Evolutionary conservation across 2,329 filamentous ascomycete genomes (phyloP).

Genomic region (Exophiala alcalophila): DNA sequence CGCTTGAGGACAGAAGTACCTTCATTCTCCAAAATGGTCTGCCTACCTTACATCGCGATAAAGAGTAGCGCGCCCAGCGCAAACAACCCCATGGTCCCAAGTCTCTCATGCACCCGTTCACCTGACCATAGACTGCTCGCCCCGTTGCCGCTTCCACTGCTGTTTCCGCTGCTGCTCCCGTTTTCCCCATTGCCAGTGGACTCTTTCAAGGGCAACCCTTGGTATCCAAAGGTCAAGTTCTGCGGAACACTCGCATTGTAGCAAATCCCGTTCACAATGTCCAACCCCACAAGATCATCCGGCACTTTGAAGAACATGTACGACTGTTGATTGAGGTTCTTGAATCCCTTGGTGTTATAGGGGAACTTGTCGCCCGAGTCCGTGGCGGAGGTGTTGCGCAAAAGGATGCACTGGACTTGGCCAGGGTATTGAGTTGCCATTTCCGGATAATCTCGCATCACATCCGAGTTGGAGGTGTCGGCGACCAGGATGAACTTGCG

Average conservation of each 20-base stretch:
- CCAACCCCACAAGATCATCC: constrained; percentile 64
- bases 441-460: constrained; percentile 62
- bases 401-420: constrained; percentile 73
- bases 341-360: constrained; percentile 70
- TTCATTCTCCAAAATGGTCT: too few relatives aligned
- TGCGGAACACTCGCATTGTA: constrained; percentile 63
- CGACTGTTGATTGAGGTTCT: constrained; percentile 60
- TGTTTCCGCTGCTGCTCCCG: constrained; percentile 1
- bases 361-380: constrained; percentile 67
- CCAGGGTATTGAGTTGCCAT: constrained; percentile 64
- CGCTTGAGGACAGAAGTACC: too few relatives aligned
- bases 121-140: constrained; percentile 4
- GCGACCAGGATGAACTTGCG: constrained; percentile 73
- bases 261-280: constrained; percentile 67
- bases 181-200: constrained; percentile 13
- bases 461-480: constrained; percentile 72
- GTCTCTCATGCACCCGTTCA: neutral
- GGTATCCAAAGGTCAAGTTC: constrained; percentile 68
- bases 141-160: constrained; percentile 8
- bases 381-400: constrained; percentile 71
- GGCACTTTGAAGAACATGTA: constrained; percentile 80
- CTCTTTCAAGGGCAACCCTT: constrained; percentile 53
- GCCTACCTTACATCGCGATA: too few relatives aligned
- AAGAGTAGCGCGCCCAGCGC: constrained; percentile 7
- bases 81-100: constrained; percentile 10